These are phyloP conservation scores for Metschnikowia rubicola DNA, from an alignment of 805 yeast species.

Conservation along the genomic window DNA sequence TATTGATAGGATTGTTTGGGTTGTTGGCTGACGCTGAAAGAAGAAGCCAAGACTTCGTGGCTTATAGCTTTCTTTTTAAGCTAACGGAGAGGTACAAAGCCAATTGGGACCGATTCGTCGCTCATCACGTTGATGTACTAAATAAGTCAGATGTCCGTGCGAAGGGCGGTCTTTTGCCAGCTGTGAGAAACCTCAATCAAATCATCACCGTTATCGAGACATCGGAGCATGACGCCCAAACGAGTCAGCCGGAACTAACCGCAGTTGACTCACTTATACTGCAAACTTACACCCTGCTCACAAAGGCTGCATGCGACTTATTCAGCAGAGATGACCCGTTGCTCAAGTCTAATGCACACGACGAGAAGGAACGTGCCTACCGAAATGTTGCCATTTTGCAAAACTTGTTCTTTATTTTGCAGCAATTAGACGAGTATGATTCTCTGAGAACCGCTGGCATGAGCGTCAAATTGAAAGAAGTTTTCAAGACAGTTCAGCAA, in stretches of 20 bases:
- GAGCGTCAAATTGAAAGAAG: slow-evolving; percentile 22
- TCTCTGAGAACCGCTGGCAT: slow-evolving; percentile 24
- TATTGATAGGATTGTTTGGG: slow-evolving; percentile 30
- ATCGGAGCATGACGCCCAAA: slow-evolving; percentile 22
- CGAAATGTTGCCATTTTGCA: slow-evolving; percentile 40
- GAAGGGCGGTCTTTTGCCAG: slow-evolving; percentile 35
- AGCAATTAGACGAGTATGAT: slow-evolving; percentile 28
- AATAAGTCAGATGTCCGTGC: slow-evolving; percentile 34
- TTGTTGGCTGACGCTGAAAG: slow-evolving; percentile 37
- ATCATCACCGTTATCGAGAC: slow-evolving; percentile 33
- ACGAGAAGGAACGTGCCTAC: slow-evolving; percentile 41
- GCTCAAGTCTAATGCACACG: slow-evolving; percentile 40
- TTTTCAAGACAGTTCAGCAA: slow-evolving; percentile 27
- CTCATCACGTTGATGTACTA: slow-evolving; percentile 45
- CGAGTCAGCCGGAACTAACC: slow-evolving; percentile 1
- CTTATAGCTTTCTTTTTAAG: slow-evolving; percentile 47
- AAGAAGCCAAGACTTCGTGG: slow-evolving; percentile 57
- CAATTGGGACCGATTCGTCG: slow-evolving; percentile 59
- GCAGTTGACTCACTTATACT: slow-evolving; percentile 26
- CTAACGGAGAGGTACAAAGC: slow-evolving; percentile 47
- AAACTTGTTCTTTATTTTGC: slow-evolving; percentile 34
- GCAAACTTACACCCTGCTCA: slow-evolving; percentile 30
- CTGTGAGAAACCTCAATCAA: slow-evolving; percentile 33
- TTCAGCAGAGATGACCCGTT: slow-evolving; percentile 42
- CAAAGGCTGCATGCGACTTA: slow-evolving; percentile 32